phyloP scores from a whole-genome alignment of 1,139 yeast genomes.

The Nakaseomyces nivariensis region DNA sequence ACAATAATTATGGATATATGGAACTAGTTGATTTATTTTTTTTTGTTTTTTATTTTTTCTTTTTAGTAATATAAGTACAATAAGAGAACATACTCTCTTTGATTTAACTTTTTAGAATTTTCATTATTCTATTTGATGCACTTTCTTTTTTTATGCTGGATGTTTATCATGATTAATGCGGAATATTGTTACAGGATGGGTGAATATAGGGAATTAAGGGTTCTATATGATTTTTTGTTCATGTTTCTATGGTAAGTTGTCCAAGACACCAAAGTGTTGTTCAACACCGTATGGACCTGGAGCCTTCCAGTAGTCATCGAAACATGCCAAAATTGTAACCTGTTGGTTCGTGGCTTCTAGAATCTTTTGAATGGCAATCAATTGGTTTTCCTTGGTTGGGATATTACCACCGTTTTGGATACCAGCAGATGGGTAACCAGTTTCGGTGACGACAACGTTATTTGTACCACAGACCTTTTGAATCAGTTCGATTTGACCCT shows the following conservation, averaged over 20 bases:
- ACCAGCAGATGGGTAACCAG: conserved; percentile 84
- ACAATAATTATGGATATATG: background rate
- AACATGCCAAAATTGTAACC: conserved; percentile 65
- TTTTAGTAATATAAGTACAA: too few species aligned
- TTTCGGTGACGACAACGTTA: conserved; percentile 58
- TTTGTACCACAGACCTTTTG: conserved; percentile 42
- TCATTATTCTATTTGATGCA: too few species aligned
- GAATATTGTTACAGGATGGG: background rate
- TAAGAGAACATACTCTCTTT: too few species aligned
- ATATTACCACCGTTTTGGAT: conserved; percentile 58
- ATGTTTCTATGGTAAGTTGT: conserved; percentile 30
- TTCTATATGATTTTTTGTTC: too few species aligned
- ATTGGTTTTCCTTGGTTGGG: conserved; percentile 63
- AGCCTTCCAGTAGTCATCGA: conserved; percentile 72
- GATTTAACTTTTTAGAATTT: too few species aligned
- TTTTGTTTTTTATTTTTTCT: too few species aligned
- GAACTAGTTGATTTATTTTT: background rate
- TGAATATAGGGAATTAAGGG: too few species aligned
- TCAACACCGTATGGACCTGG: conserved; percentile 82
- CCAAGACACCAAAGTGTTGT: conserved; percentile 69
- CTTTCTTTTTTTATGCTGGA: too few species aligned
- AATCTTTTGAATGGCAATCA: conserved; percentile 53
- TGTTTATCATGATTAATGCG: background rate
- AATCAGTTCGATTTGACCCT: conserved; percentile 47
- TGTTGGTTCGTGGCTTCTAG: conserved; percentile 45